Conservation (phyloP, 345 rosid genomes). For the Citrus sp. region DNA sequence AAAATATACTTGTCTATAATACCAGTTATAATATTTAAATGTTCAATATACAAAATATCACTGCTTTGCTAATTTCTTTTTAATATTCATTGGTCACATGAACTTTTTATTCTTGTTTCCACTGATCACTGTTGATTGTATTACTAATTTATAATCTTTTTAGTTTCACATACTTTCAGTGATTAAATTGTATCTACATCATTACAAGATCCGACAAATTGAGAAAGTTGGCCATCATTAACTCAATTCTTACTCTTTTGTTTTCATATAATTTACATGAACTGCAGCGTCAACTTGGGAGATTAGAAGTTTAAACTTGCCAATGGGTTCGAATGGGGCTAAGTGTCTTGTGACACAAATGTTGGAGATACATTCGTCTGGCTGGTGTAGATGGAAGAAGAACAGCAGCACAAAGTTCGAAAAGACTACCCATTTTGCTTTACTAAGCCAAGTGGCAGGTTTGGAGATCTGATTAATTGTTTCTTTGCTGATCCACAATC, state of each 20-base stretch:
- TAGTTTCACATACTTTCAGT: neutral
- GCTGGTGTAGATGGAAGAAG: constrained; percentile 83
- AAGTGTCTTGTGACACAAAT: constrained; percentile 82
- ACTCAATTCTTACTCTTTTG: constrained; percentile 6
- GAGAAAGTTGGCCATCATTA: neutral
- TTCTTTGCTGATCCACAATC: neutral
- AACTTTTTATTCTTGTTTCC: neutral
- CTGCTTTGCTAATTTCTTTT: neutral
- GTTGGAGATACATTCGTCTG: constrained; percentile 68
- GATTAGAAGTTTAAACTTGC: constrained; percentile 57
- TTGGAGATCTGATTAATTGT: constrained; percentile 10
- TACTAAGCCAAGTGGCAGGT: constrained; percentile 90
- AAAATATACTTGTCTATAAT: neutral
- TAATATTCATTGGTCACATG: neutral
- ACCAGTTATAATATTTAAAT: neutral
- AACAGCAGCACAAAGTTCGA: constrained; percentile 76
- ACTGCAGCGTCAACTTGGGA: constrained; percentile 94
- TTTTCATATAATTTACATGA: constrained; percentile 7
- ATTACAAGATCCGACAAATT: neutral
- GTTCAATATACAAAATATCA: neutral
- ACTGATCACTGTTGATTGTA: neutral
- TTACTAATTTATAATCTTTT: neutral
- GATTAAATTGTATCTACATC: neutral
- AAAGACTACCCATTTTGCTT: constrained; percentile 69
- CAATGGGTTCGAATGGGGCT: constrained; percentile 51